phyloP scores from a whole-genome alignment of 805 yeast species.

The Candida nemodendra region DNA sequence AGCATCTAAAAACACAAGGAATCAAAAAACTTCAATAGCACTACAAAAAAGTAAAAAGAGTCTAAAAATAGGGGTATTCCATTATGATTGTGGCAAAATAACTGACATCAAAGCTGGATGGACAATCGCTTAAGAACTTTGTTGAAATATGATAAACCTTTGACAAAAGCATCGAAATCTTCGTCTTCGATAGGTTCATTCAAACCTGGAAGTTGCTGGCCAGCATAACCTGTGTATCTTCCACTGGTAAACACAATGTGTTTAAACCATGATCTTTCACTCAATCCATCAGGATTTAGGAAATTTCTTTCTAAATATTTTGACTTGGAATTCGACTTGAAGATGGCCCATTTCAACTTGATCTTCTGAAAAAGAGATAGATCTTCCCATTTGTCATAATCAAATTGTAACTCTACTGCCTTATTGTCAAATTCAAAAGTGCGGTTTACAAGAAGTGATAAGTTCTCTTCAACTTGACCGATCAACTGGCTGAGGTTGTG shows the following conservation, averaged over 20 bases:
- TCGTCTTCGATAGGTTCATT: conserved; percentile 53
- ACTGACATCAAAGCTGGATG: conserved; percentile 7
- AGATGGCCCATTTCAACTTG: conserved; percentile 25
- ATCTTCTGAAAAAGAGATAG: conserved; percentile 28
- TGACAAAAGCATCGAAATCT: conserved; percentile 34
- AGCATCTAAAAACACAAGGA: no score
- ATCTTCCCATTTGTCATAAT: conserved; percentile 23
- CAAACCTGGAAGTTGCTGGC: conserved; percentile 55
- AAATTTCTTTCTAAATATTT: conserved; percentile 45
- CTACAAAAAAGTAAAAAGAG: no score
- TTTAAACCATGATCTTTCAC: conserved; percentile 54
- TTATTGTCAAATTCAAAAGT: conserved; percentile 29
- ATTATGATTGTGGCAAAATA: no score
- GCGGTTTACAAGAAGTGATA: conserved; percentile 24
- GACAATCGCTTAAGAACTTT: conserved; percentile 13
- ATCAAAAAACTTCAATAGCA: no score
- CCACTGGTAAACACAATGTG: conserved; percentile 62
- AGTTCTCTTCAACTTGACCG: conserved; percentile 26
- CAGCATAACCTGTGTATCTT: conserved; percentile 59
- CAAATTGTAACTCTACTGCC: conserved; percentile 19
- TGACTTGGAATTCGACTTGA: conserved; percentile 38
- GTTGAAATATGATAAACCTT: conserved; percentile 21
- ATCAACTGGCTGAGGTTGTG: conserved; percentile 23
- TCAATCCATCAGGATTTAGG: conserved; percentile 47
- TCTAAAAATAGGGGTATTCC: no score